Base-by-base conservation (phyloP, 805 yeast species). In the Spathaspora arborariae region DNA sequence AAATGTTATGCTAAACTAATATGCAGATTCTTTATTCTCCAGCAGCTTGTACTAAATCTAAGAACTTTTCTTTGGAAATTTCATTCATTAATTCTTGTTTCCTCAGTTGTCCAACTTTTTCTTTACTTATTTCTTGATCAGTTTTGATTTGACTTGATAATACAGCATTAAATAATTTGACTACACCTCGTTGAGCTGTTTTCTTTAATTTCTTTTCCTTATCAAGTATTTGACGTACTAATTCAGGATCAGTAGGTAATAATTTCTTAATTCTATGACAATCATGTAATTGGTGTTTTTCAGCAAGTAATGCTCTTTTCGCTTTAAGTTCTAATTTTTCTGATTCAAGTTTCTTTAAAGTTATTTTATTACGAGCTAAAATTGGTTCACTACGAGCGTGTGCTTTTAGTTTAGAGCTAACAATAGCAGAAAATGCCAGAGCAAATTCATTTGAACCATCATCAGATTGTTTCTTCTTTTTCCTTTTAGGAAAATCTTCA, bases 311-410 rank as follows among this genome's bases (percentile, higher is more conserved):
- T 18, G 82, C 79, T 53, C 84, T 75, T 57, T 80, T 82, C 9
- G 97, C 98, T 62, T 89, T 87, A 49, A 80, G 79, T 56, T 92
- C 97, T 40, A 94, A 70, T 58, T 85, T 87, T 44, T 87, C 88
- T 26, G 82, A 78, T 55, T 91, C 97, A 47, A 86, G 76, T 54
- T 87, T 83, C 66, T 83, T 84, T 43, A 82, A 51, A 0, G 83
- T 78, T 37, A 77, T 74, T 54, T 85, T 86, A 58, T 87, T 86
- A 67, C 98, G 82, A 6, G 92, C 91, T 67, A 92, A 75, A 46
- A 92, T 88, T 2, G 99, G 99, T 62, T 91, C 96, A 39, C 78
- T 78, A 59, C 97, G 76, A 59, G 86, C 89, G 57, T 92, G 86
- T 0, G 96, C 95, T 63, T 94, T 94, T 54, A 92, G 73, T 57